These are phyloP conservation scores for Fusarium sp. DNA, from an alignment of 2,329 filamentous ascomycete genomes.

Conservation along the genomic window DNA sequence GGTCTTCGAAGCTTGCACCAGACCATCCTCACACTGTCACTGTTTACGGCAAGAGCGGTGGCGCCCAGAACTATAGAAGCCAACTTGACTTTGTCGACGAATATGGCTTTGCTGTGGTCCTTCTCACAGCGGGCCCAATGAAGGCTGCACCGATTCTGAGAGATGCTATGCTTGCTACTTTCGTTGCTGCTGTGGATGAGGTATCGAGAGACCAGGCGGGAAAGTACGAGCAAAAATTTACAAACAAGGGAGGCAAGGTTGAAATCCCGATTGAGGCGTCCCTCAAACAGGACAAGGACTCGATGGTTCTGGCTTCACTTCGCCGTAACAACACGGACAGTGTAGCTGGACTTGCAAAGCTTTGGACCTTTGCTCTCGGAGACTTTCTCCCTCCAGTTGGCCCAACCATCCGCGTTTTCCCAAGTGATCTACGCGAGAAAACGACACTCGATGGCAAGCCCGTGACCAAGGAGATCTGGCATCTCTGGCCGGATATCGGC, in stretches of 20 bases:
- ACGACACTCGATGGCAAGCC: slow-evolving; percentile 18
- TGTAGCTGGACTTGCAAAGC: slow-evolving; percentile 22
- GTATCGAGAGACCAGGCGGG: slow-evolving; percentile 41
- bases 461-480: slow-evolving; percentile 40
- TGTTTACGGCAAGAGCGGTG: slow-evolving; percentile 49
- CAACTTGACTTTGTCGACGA: slow-evolving; percentile 49
- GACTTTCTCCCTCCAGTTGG: slow-evolving; percentile 33
- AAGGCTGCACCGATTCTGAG: slow-evolving; percentile 41
- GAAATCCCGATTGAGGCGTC: slow-evolving; percentile 18
- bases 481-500: slow-evolving; percentile 42
- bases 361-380: slow-evolving; percentile 41
- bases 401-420: slow-evolving; percentile 41
- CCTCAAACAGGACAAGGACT: slow-evolving; percentile 40
- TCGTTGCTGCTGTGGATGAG: slow-evolving; percentile 44
- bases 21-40: slow-evolving; percentile 46
- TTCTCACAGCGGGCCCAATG: slow-evolving; percentile 47
- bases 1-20: slow-evolving; percentile 39
- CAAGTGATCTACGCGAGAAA: slow-evolving; percentile 29
- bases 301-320: slow-evolving; percentile 38
- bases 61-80: slow-evolving; percentile 47
- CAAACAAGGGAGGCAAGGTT: background rate
- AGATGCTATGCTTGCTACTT: slow-evolving; percentile 41
- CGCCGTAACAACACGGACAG: slow-evolving; percentile 38
- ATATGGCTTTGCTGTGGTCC: slow-evolving; percentile 46
- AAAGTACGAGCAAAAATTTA: slow-evolving; percentile 30